Conservation (phyloP, 345 rosid species). For the Raphanus sativus region DNA sequence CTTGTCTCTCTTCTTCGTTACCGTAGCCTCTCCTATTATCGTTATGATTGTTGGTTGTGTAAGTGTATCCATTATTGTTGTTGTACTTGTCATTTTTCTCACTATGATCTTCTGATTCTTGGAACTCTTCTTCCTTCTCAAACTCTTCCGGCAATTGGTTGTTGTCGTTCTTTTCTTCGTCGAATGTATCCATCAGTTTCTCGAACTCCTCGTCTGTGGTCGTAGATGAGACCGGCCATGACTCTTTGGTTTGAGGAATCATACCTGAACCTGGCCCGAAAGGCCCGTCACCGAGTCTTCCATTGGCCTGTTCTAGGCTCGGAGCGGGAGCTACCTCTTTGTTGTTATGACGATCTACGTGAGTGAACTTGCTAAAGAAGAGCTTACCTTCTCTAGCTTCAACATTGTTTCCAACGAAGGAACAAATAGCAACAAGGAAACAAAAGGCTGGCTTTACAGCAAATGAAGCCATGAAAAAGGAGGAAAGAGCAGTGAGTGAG, state of each 20-base stretch:
- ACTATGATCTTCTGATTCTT: slow-evolving; percentile 12
- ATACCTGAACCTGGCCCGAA: slow-evolving; percentile 49
- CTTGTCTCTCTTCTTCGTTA: slow-evolving; percentile 46
- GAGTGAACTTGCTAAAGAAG: slow-evolving; percentile 63
- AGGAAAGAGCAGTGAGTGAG: neutral
- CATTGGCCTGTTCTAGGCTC: slow-evolving; percentile 29
- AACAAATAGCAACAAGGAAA: slow-evolving; percentile 25
- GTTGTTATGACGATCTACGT: slow-evolving; percentile 13
- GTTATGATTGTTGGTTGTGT: slow-evolving; percentile 10
- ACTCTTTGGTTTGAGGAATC: slow-evolving; percentile 45
- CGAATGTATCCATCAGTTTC: slow-evolving; percentile 43
- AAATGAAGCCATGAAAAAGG: slow-evolving; percentile 45
- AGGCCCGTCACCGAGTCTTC: slow-evolving; percentile 42
- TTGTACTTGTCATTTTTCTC: slow-evolving; percentile 27
- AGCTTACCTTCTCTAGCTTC: slow-evolving; percentile 58
- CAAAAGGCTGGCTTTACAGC: slow-evolving; percentile 17
- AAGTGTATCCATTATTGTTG: slow-evolving; percentile 25
- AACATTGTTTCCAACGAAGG: slow-evolving; percentile 31
- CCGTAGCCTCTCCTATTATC: slow-evolving; percentile 37
- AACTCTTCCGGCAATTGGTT: slow-evolving; percentile 26
- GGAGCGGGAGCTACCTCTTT: slow-evolving; percentile 32
- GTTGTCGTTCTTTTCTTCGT: slow-evolving; percentile 36
- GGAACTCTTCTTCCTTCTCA: slow-evolving; percentile 20
- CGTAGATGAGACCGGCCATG: slow-evolving; percentile 36
- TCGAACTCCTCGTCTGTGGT: slow-evolving; percentile 37